These are phyloP conservation scores for Sporothrix pallida DNA, from an alignment of 2,329 filamentous ascomycete species.

Conservation along the genomic window DNA sequence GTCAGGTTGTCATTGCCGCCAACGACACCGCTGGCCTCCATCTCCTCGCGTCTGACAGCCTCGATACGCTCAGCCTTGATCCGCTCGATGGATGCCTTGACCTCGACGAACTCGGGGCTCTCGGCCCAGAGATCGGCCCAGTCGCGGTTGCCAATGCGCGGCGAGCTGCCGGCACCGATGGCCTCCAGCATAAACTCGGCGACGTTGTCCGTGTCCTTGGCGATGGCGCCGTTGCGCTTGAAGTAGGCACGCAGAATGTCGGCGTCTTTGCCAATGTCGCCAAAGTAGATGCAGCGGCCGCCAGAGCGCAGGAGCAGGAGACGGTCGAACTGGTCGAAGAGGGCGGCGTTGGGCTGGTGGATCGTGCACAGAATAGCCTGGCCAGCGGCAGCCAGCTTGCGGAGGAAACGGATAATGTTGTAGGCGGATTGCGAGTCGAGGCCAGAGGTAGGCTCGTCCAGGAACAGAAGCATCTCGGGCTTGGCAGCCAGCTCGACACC, in stretches of 20 bases:
- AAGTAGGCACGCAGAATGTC: constrained; percentile 70
- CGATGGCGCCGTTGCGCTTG: constrained; percentile 64
- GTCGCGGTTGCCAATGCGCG: constrained; percentile 74
- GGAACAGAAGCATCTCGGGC: constrained; percentile 75
- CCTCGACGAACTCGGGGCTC: constrained; percentile 69
- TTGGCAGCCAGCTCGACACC: constrained; percentile 88
- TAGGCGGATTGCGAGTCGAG: constrained; percentile 75
- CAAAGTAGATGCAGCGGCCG: constrained; percentile 84
- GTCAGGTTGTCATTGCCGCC: constrained; percentile 10
- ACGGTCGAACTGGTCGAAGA: constrained; percentile 88
- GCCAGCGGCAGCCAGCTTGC: constrained; percentile 76
- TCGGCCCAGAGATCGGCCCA: constrained; percentile 82
- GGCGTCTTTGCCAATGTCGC: constrained; percentile 79
- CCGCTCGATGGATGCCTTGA: constrained; percentile 69
- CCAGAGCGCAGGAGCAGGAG: constrained; percentile 78
- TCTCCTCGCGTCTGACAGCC: constrained; percentile 38
- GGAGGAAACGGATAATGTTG: constrained; percentile 79
- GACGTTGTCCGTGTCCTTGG: constrained; percentile 61
- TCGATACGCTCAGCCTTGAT: constrained; percentile 67
- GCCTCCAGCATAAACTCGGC: constrained; percentile 87
- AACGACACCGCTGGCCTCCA: constrained; percentile 39
- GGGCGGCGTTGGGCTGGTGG: constrained; percentile 83
- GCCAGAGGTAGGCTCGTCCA: constrained; percentile 79
- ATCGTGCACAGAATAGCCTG: constrained; percentile 92
- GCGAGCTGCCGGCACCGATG: constrained; percentile 74